Evolutionary conservation across 441 rosid species (phyloP).

Genomic region (Biscutella laevigata): DNA sequence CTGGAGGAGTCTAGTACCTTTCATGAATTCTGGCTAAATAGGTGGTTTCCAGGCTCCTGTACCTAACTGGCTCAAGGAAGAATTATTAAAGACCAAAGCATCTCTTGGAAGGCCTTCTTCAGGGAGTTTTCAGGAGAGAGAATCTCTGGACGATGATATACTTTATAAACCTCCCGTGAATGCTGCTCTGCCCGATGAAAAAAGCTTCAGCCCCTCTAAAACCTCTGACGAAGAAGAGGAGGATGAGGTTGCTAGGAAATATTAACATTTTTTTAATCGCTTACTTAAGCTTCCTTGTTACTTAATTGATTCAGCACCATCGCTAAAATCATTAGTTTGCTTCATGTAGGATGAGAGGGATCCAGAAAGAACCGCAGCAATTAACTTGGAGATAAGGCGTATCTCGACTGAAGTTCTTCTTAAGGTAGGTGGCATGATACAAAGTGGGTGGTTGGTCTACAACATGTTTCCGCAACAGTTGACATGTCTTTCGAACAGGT

Average conservation of each 20-base stretch:
- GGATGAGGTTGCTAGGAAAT: constrained; percentile 57
- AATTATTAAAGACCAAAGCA: constrained; percentile 72
- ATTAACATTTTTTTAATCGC: constrained; percentile 3
- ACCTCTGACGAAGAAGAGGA: constrained; percentile 88
- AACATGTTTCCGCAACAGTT: constrained; percentile 7
- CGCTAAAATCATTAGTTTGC: constrained; percentile 16
- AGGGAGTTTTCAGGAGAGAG: constrained; percentile 37
- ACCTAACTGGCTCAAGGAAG: constrained; percentile 97
- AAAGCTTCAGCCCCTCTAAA: constrained; percentile 60
- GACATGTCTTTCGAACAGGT: constrained; percentile 46
- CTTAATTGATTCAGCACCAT: constrained; percentile 8
- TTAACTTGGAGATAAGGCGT: constrained; percentile 92
- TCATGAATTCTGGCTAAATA: constrained; percentile 22
- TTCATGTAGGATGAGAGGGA: constrained; percentile 68
- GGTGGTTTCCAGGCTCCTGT: constrained; percentile 59
- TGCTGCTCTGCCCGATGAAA: constrained; percentile 51
- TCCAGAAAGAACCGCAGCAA: constrained; percentile 58
- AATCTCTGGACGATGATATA: constrained; percentile 52
- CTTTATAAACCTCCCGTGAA: constrained; percentile 42
- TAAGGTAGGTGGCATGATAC: constrained; percentile 45
- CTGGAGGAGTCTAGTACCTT: constrained; percentile 12
- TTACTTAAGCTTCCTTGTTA: constrained; percentile 14
- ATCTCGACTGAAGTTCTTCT: constrained; percentile 89
- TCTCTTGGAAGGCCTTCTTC: constrained; percentile 47
- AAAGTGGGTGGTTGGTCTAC: constrained; percentile 18